Base-by-base conservation (phyloP, 495 filamentous ascomycete species). In the Penicillium arizonense region DNA sequence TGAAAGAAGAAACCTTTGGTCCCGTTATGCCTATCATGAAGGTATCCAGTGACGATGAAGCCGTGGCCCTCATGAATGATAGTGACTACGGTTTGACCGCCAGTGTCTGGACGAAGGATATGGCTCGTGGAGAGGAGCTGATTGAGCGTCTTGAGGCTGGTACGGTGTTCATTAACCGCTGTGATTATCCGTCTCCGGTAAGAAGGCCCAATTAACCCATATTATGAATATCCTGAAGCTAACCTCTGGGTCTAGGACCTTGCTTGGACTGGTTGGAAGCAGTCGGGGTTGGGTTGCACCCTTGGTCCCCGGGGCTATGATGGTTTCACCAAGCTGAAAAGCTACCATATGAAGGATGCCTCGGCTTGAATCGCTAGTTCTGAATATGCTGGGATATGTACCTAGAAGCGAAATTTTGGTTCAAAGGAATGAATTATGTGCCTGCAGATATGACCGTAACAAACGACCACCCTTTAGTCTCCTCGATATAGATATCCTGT, bases 241-340 rank as follows among this genome's bases (percentile, higher is more conserved):
- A 61, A 69, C 23, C 23, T 9, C 46, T 5, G 2, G 24, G 54
- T 62, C 50, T 69, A 95, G 87, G 94, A 98, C 70, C 87, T 98
- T 43, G 94, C 94, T 11, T 98, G 94, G 94, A 91, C 90, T 2
- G 94, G 94, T 5, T 97, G 92, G 93, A 98, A 98, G 76, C 87
- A 92, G 59, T 96, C 90, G 21, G 94, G 94, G 38, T 87, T 90
- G 64, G 94, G 94, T 24, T 85, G 87, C 46, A 97, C 92, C 1
- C 69, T 98, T 65, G 94, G 91, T 67, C 88, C 75, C 58, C 93
- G 89, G 50, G 95, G 90, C 5, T 98, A 91, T 62, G 94, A 96
- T 53, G 91, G 94, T 61, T 97, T 97, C 62, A 85, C 91, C 50
- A 96, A 93, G 79, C 74, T 96, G 61, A 97, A 97, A 84, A 97